A percentile compares a stretch with the other conserved stretches of the same genome.
These are phyloP conservation scores for Suillus subaureus DNA, from an alignment of 768 basidiomycete species.

Conservation along the genomic window DNA sequence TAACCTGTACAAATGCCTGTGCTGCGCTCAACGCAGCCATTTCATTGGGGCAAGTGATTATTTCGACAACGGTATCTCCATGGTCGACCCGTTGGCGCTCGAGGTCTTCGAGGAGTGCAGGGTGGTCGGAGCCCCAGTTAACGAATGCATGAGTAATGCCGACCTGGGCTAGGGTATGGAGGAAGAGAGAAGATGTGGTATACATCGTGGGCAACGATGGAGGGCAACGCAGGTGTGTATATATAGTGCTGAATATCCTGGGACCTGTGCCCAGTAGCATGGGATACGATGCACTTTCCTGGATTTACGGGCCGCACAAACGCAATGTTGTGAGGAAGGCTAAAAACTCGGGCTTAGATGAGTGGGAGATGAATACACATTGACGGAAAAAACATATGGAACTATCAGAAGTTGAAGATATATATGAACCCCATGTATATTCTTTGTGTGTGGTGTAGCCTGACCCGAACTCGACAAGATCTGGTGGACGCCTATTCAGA, in stretches of 20 bases:
- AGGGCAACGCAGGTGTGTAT: neutral
- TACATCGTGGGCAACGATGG: constrained; percentile 36
- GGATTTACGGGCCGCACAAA: neutral
- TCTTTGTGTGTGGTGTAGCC: neutral
- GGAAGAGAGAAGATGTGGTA: constrained; percentile 64
- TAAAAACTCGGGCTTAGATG: neutral
- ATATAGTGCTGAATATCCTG: constrained; percentile 1
- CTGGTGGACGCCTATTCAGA: neutral
- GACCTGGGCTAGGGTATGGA: constrained; percentile 53
- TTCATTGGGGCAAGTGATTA: constrained; percentile 74
- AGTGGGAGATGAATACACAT: constrained; percentile 4
- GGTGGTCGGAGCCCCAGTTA: constrained; percentile 81
- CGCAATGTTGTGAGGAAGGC: neutral
- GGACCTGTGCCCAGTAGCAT: neutral
- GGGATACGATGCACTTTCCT: constrained; percentile 1
- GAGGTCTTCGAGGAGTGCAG: constrained; percentile 70
- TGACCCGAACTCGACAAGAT: neutral
- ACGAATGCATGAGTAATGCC: constrained; percentile 72
- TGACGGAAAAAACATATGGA: neutral
- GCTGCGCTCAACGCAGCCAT: constrained; percentile 76
- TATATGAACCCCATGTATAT: neutral
- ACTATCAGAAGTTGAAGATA: neutral
- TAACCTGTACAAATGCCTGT: constrained; percentile 69
- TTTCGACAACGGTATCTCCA: constrained; percentile 44
- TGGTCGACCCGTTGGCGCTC: constrained; percentile 48